These are phyloP conservation scores for Gyrodon lividus DNA, from an alignment of 768 basidiomycete species.

Conservation along the genomic window DNA sequence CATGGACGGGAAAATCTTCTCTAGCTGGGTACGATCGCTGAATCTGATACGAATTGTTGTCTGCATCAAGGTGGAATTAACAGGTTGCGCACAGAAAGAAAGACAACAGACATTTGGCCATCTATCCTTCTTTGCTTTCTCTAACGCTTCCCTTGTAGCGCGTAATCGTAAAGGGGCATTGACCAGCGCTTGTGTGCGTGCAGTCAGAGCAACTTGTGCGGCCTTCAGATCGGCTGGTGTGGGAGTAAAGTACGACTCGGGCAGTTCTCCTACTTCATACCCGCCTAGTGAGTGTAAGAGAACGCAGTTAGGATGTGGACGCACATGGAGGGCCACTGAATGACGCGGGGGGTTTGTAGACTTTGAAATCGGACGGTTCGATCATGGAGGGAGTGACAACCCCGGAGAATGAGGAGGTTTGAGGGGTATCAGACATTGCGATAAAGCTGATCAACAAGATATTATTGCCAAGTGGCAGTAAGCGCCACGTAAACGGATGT, in stretches of 20 bases:
- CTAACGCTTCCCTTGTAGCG: slow-evolving; percentile 58
- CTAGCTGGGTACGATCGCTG: slow-evolving; percentile 76
- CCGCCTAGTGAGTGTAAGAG: slow-evolving; percentile 2
- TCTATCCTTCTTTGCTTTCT: slow-evolving; percentile 57
- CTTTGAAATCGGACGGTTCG: slow-evolving; percentile 39
- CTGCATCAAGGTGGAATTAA: slow-evolving; percentile 38
- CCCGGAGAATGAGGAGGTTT: slow-evolving; percentile 1
- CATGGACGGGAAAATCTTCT: slow-evolving; percentile 73
- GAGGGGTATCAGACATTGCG: slow-evolving; percentile 28
- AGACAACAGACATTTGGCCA: slow-evolving; percentile 63
- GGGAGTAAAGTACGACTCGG: slow-evolving; percentile 75
- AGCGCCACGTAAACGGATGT: slow-evolving; percentile 11
- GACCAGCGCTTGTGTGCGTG: slow-evolving; percentile 58
- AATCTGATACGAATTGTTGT: slow-evolving; percentile 83
- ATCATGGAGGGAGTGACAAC: background rate
- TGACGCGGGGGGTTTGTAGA: slow-evolving; percentile 46
- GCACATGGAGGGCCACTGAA: slow-evolving; percentile 32
- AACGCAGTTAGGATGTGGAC: slow-evolving; percentile 17
- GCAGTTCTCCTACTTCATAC: slow-evolving; percentile 45
- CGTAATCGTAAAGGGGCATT: slow-evolving; percentile 74
- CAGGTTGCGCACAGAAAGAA: background rate
- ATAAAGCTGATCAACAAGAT: slow-evolving; percentile 16
- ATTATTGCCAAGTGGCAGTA: slow-evolving; percentile 7
- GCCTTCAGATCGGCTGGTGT: slow-evolving; percentile 68
- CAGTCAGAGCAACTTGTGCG: slow-evolving; percentile 60